Evolutionary conservation across 257 asterid species (phyloP), one percentile per base, ranked within the genome.

Genomic region (Nicotiana paniculata): DNA sequence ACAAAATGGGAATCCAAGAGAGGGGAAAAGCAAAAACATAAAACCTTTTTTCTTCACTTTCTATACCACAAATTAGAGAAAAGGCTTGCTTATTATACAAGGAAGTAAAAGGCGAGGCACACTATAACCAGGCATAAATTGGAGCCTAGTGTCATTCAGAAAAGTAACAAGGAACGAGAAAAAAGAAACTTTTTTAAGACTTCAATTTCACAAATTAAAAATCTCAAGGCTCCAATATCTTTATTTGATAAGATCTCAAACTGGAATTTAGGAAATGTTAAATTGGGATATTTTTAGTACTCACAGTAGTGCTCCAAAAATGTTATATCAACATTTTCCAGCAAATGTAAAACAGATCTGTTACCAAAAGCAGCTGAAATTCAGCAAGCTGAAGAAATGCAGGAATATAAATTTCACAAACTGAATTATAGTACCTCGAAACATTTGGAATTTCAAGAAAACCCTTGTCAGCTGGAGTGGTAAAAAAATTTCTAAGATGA

Each of bases 401-500:
- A 18, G 58, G 55, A 53, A 79, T 46, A 28, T 61, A 51, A 83
- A 79, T 57, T 48, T 75, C 33, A 84, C 12, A 9, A n/a, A 61
- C 9, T 28, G 77, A 80, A 81, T 85, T 80, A 91, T 43, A 43
- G 51, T 43, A 43, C 93, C 93, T 89, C 6, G 86, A 84, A 85
- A 72, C 90, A 87, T 89, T 70, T 46, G 79, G 67, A 74, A 59
- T 12, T 78, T 79, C 81, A 78, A 84, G 51, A 9, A 43, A 43
- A 65, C 67, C 51, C 9, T 32, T 35, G 17, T 57, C 15, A 33
- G 48, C 18, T 55, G 64, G 76, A 28, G 30, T 21, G n/a, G 3
- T 83, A 11, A 39, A 43, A 3, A 21, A 85, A 78, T 21, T 33
- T 37, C 85, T 46, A 64, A 77, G 86, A 82, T 81, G 87, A 90